phyloP scores from a whole-genome alignment of 441 rosid genomes.

The Adansonia madagascariensis region DNA sequence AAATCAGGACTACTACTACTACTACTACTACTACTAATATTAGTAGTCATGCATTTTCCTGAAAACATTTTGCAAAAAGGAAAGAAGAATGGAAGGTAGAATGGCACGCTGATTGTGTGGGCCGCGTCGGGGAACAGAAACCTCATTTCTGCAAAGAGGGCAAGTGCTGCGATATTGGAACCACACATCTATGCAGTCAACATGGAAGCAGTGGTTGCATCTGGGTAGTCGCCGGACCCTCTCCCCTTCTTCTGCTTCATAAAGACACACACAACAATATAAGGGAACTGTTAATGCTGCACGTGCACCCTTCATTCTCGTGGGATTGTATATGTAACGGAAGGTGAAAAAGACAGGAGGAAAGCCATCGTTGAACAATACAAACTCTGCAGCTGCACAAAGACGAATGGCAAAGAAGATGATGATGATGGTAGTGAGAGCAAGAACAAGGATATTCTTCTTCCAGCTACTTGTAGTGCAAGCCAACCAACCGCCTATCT shows the following conservation, averaged over 20 bases:
- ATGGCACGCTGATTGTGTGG: neutral
- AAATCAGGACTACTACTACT: too few species aligned
- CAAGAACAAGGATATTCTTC: conserved; percentile 2
- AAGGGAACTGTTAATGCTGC: conserved; percentile 19
- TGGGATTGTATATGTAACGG: conserved; percentile 8
- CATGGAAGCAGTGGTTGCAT: conserved; percentile 58
- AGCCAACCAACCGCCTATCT: neutral
- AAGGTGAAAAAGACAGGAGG: conserved; percentile 30
- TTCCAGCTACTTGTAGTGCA: conserved; percentile 2
- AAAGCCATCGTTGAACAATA: conserved; percentile 22
- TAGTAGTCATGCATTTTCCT: conserved; percentile 22
- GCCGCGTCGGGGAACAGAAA: conserved; percentile 1
- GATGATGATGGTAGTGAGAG: neutral
- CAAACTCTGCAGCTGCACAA: neutral
- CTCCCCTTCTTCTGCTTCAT: conserved; percentile 34
- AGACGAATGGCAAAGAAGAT: conserved; percentile 17
- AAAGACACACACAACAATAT: conserved; percentile 43
- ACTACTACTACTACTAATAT: too few species aligned
- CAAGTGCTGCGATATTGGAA: conserved; percentile 37
- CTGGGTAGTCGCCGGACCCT: conserved; percentile 37
- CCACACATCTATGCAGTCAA: conserved; percentile 48
- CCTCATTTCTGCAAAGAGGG: conserved; percentile 43
- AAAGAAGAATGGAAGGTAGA: conserved; percentile 3
- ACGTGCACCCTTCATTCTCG: neutral
- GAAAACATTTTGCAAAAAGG: conserved; percentile 15